Evolutionary conservation across 2,329 filamentous ascomycete genomes (phyloP).

Genomic region (Calonectria naviculata): DNA sequence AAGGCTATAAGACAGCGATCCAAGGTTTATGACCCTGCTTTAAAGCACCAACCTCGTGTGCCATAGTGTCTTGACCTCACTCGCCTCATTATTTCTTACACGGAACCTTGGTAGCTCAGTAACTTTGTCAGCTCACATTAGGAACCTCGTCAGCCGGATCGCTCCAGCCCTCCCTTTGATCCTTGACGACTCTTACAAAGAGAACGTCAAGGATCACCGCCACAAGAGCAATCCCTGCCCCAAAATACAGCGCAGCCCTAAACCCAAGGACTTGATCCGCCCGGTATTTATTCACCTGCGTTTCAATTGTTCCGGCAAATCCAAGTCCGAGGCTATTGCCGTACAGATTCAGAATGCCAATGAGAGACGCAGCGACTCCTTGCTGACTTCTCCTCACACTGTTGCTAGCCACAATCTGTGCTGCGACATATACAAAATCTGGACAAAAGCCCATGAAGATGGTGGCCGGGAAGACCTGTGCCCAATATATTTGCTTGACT

Average conservation of each 20-base stretch:
- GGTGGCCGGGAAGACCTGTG: constrained; percentile 52
- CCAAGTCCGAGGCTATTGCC: constrained; percentile 42
- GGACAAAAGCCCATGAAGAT: constrained; percentile 50
- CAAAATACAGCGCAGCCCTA: not conserved
- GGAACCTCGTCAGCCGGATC: not conserved
- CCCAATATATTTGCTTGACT: constrained; percentile 51
- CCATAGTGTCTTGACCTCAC: too few relatives aligned
- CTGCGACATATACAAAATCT: constrained; percentile 60
- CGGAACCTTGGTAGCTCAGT: too few relatives aligned
- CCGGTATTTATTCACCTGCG: not conserved
- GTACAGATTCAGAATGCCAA: constrained; percentile 51
- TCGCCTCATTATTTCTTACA: too few relatives aligned
- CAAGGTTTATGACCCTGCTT: too few relatives aligned
- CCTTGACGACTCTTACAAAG: not conserved
- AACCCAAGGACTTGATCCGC: not conserved
- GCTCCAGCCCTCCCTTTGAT: not conserved
- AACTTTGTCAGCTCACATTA: not conserved
- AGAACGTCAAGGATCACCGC: not conserved
- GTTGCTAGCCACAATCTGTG: constrained; percentile 64
- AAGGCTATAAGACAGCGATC: too few relatives aligned
- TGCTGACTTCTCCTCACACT: constrained; percentile 58
- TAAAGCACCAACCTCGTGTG: too few relatives aligned
- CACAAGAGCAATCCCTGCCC: not conserved
- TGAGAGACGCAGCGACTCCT: constrained; percentile 59
- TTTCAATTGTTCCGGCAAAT: constrained; percentile 46